Evolutionary conservation across 2,329 filamentous ascomycete genomes (phyloP).

Genomic region (Phialophora verrucosa): DNA sequence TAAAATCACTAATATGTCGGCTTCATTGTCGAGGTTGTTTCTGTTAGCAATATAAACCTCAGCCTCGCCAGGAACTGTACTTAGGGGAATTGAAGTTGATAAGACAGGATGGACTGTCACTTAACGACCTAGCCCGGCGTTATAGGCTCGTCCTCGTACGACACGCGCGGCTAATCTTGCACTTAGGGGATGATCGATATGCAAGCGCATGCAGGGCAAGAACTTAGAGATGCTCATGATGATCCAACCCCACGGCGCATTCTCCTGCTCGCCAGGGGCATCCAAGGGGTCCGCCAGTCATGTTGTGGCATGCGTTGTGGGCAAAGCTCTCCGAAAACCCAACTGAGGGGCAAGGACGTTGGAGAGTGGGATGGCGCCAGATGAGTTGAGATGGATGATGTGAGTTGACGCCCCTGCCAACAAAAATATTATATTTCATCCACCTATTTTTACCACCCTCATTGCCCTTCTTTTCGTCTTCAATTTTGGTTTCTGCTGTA

Average conservation of each 20-base stretch:
- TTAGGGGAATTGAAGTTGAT: slow-evolving; percentile 37
- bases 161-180: slow-evolving; percentile 38
- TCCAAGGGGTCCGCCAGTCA: slow-evolving; percentile 4
- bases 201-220: neutral
- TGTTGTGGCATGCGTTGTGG: neutral
- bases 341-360: neutral
- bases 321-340: neutral
- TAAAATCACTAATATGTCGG: neutral
- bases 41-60: slow-evolving; percentile 33
- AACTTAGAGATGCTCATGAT: neutral
- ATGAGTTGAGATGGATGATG: neutral
- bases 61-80: slow-evolving; percentile 36
- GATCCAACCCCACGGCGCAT: slow-evolving; percentile 12
- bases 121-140: slow-evolving; percentile 35
- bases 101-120: slow-evolving; percentile 34
- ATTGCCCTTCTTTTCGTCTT: neutral
- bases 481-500: neutral
- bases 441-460: neutral
- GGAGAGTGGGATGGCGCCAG: slow-evolving; percentile 2
- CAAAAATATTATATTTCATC: neutral
- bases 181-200: slow-evolving; percentile 37
- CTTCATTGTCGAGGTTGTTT: slow-evolving; percentile 6
- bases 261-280: slow-evolving; percentile 1
- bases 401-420: neutral
- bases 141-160: neutral